These are phyloP conservation scores for Microbotryum saponariae DNA, from an alignment of 1,284 basidiomycete species.

Conservation along the genomic window DNA sequence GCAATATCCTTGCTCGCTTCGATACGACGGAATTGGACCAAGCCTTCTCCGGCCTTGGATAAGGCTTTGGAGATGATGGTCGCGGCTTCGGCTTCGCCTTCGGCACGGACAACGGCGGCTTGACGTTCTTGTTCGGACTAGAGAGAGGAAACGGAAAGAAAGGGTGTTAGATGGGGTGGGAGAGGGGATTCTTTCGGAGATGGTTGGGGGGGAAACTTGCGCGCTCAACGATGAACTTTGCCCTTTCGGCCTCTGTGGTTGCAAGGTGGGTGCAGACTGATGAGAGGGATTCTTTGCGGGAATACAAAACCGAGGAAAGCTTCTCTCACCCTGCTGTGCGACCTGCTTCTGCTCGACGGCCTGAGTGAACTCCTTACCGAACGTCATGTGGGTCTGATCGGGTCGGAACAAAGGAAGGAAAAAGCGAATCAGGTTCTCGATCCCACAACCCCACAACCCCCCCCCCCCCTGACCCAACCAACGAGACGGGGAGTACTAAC, in stretches of 20 bases:
- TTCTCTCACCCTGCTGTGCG: constrained; percentile 75
- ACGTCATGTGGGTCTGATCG: constrained; percentile 49
- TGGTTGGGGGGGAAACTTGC: constrained; percentile 43
- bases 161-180: neutral
- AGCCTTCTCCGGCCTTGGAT: constrained; percentile 89
- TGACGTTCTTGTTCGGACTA: constrained; percentile 98
- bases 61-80: constrained; percentile 85
- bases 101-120: constrained; percentile 93
- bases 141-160: neutral
- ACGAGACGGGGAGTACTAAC: constrained; percentile 49
- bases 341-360: constrained; percentile 99
- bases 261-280: constrained; percentile 25
- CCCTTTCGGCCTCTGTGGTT: constrained; percentile 81
- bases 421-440: neutral
- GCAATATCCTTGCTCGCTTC: constrained; percentile 96
- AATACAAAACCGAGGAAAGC: neutral
- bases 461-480: too few species aligned
- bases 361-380: constrained; percentile 52
- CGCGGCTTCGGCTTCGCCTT: constrained; percentile 97
- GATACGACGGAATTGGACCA: constrained; percentile 91
- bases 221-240: constrained; percentile 98
- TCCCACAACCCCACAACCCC: too few species aligned
- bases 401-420: neutral
- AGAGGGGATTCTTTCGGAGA: neutral
- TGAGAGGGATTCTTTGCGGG: neutral